These are phyloP conservation scores for Trichoderma virens DNA, from an alignment of 495 filamentous ascomycete genomes.

Conservation along the genomic window DNA sequence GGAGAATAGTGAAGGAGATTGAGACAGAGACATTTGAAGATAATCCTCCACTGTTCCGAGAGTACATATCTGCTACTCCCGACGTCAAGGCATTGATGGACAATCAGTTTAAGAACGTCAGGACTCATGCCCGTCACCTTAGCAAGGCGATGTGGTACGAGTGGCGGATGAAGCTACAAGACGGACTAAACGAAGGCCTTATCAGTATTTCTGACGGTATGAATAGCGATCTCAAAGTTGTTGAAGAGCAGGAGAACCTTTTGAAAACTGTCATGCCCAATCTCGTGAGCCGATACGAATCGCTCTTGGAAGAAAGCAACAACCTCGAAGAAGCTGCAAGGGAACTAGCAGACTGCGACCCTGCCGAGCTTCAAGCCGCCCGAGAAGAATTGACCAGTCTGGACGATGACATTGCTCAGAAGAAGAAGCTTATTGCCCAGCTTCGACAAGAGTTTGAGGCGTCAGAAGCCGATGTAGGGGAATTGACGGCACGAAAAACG, in stretches of 20 bases:
- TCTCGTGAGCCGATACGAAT: conserved; percentile 49
- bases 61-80: conserved; percentile 83
- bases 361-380: conserved; percentile 62
- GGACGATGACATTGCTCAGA: conserved; percentile 61
- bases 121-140: conserved; percentile 77
- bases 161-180: conserved; percentile 89
- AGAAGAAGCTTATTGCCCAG: conserved; percentile 54
- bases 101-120: conserved; percentile 93
- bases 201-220: conserved; percentile 66
- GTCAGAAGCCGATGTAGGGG: conserved; percentile 53
- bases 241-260: conserved; percentile 59
- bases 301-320: conserved; percentile 52
- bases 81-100: conserved; percentile 82
- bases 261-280: conserved; percentile 57
- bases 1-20: conserved; percentile 78
- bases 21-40: conserved; percentile 79
- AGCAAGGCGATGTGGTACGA: conserved; percentile 97
- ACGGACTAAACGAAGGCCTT: conserved; percentile 72
- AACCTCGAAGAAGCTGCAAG: conserved; percentile 61
- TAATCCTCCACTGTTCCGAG: conserved; percentile 82
- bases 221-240: conserved; percentile 60
- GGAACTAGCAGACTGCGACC: conserved; percentile 72
- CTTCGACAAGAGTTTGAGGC: conserved; percentile 55
- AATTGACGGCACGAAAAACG: conserved; percentile 55
- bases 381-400: conserved; percentile 54